Percentiles rank a stretch among this genome's conserved stretches.
Conservation (phyloP, 345 rosid genomes). For the Rubroshorea leprosula region DNA sequence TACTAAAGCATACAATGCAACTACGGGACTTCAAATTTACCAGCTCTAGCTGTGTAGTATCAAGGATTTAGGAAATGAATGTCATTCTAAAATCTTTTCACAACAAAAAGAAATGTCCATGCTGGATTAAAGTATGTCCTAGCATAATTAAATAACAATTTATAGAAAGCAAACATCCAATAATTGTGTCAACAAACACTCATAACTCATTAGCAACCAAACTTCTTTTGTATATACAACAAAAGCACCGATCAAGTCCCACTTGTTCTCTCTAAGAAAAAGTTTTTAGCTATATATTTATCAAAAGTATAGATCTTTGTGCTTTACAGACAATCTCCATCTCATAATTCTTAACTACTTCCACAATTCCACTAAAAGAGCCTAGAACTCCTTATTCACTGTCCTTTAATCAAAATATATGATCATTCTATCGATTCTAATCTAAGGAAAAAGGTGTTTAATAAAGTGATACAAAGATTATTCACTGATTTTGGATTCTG, state of each 20-base stretch:
- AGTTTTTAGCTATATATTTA: constrained; percentile 15
- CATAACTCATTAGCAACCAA: constrained; percentile 7
- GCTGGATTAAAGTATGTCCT: too few species aligned
- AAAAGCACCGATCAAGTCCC: constrained; percentile 27
- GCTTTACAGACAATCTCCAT: constrained; percentile 23
- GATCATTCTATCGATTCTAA: constrained; percentile 3
- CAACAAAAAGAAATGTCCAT: too few species aligned
- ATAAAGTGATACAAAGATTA: constrained; percentile 8
- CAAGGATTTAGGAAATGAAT: too few species aligned
- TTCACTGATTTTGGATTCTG: constrained; percentile 12
- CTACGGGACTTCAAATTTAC: too few species aligned
- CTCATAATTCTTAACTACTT: constrained; percentile 5
- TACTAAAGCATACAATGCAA: too few species aligned
- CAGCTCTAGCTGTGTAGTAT: too few species aligned
- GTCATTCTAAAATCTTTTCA: too few species aligned
- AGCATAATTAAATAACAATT: too few species aligned
- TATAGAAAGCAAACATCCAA: constrained; percentile 20
- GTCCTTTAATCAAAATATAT: neutral
- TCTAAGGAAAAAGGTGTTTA: too few species aligned
- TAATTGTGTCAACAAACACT: constrained; percentile 18
- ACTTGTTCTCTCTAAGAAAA: constrained; percentile 10
- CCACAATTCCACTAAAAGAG: constrained; percentile 11
- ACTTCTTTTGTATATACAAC: constrained; percentile 16
- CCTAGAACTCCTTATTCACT: constrained; percentile 10
- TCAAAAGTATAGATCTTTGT: constrained; percentile 14